A percentile compares a stretch with the other conserved stretches of the same genome.
Evolutionary conservation across 345 rosid genomes (phyloP).

Genomic region (Citrus mangshanensis): DNA sequence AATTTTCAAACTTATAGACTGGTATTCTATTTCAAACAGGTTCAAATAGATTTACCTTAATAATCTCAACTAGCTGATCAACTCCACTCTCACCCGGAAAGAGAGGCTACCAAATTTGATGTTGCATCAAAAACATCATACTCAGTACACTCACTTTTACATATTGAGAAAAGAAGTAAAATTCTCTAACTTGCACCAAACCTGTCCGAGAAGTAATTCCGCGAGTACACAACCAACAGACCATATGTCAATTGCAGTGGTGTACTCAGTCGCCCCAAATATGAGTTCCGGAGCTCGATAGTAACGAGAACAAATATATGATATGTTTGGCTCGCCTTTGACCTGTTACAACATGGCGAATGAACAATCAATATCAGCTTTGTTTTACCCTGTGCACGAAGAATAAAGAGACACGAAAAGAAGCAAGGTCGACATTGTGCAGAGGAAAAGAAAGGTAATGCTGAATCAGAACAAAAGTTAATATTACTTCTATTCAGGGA

Average conservation of each 20-base stretch:
- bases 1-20: not conserved
- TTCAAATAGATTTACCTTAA: constrained; percentile 12
- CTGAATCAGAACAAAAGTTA: not conserved
- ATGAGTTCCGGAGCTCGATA: constrained; percentile 28
- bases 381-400: not conserved
- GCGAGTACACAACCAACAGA: constrained; percentile 25
- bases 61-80: constrained; percentile 29
- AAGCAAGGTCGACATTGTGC: not conserved
- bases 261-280: constrained; percentile 25
- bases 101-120: constrained; percentile 17
- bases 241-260: constrained; percentile 29
- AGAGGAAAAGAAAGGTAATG: not conserved
- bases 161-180: not conserved
- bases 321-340: constrained; percentile 25
- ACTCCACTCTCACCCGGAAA: constrained; percentile 29
- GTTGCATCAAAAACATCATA: not conserved
- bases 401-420: not conserved
- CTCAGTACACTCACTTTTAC: not conserved
- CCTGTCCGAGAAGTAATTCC: constrained; percentile 29
- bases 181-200: not conserved
- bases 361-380: not conserved
- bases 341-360: constrained; percentile 6
- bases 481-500: not conserved
- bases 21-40: not conserved
- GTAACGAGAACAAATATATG: constrained; percentile 27